Percentiles rank a stretch among this genome's conserved stretches.
phyloP scores from a whole-genome alignment of 2,329 filamentous ascomycete genomes.

The Arthrobotrys megalospora region DNA sequence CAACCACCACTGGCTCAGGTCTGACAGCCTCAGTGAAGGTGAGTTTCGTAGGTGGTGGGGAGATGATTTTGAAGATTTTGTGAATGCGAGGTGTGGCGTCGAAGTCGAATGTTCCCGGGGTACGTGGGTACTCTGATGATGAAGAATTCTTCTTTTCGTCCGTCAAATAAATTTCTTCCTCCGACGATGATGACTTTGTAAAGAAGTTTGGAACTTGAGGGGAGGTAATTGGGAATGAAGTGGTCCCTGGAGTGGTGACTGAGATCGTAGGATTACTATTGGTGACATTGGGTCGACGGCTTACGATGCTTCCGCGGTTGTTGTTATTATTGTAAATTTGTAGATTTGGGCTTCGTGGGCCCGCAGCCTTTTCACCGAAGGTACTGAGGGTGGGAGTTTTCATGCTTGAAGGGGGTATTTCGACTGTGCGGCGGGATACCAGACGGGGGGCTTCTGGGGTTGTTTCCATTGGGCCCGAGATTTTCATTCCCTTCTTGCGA shows the following conservation, averaged over 20 bases:
- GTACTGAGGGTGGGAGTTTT: slow-evolving; percentile 1
- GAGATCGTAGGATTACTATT: slow-evolving; percentile 30
- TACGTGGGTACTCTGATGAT: slow-evolving; percentile 16
- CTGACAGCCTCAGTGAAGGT: slow-evolving; percentile 49
- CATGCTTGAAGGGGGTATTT: background rate
- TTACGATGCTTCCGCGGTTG: slow-evolving; percentile 9
- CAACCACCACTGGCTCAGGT: background rate
- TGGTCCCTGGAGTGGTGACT: slow-evolving; percentile 17
- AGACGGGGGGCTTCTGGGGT: slow-evolving; percentile 6
- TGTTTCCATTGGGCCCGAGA: slow-evolving; percentile 27
- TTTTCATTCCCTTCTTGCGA: slow-evolving; percentile 24
- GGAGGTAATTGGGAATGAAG: slow-evolving; percentile 31
- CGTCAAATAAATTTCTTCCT: slow-evolving; percentile 18
- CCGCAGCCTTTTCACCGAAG: background rate
- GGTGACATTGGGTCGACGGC: slow-evolving; percentile 12
- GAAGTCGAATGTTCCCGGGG: slow-evolving; percentile 37
- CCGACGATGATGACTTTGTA: slow-evolving; percentile 13
- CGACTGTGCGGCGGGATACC: background rate
- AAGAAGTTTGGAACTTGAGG: slow-evolving; percentile 40
- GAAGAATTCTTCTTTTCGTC: slow-evolving; percentile 40
- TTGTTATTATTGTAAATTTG: slow-evolving; percentile 2
- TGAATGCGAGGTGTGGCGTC: slow-evolving; percentile 51
- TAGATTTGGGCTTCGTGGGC: slow-evolving; percentile 18
- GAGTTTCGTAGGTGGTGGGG: slow-evolving; percentile 45
- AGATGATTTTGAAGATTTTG: slow-evolving; percentile 47